A percentile compares a stretch with the other conserved stretches of the same genome.
These are phyloP conservation scores for Gloeostereum incarnatum DNA, from an alignment of 768 basidiomycete species.

Conservation along the genomic window DNA sequence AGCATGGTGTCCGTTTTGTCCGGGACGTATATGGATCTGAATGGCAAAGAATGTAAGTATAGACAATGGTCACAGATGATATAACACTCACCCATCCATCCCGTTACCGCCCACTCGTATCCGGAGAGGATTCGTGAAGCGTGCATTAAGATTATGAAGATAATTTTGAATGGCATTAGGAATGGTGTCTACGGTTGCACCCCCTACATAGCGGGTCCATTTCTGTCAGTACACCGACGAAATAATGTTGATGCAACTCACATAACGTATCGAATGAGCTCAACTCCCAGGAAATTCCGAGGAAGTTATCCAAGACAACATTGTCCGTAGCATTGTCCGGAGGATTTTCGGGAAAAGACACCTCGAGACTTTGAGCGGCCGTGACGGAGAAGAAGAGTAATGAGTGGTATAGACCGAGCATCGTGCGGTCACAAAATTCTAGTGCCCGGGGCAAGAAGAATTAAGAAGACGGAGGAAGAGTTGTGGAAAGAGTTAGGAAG, in stretches of 20 bases:
- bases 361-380: constrained; percentile 10
- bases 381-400: not conserved
- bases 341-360: constrained; percentile 15
- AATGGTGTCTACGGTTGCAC: constrained; percentile 17
- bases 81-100: constrained; percentile 22
- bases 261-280: constrained; percentile 27
- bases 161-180: constrained; percentile 28
- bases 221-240: not conserved
- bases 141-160: constrained; percentile 20
- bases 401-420: too few relatives aligned
- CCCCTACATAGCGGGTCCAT: constrained; percentile 13
- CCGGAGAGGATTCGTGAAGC: constrained; percentile 22
- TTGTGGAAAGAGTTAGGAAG: too few relatives aligned
- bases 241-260: constrained; percentile 10
- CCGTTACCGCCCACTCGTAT: constrained; percentile 29
- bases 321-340: constrained; percentile 14
- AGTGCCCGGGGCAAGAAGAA: too few relatives aligned
- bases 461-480: too few relatives aligned
- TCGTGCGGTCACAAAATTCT: too few relatives aligned
- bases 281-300: constrained; percentile 29
- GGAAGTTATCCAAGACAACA: constrained; percentile 24
- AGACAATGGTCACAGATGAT: not conserved
- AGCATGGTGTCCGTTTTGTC: constrained; percentile 16
- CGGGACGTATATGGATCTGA: constrained; percentile 22
- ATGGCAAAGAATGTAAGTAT: not conserved